phyloP scores from a whole-genome alignment of 352 stramenopile genomes.

The Phytopythium cucurbitacearum region DNA sequence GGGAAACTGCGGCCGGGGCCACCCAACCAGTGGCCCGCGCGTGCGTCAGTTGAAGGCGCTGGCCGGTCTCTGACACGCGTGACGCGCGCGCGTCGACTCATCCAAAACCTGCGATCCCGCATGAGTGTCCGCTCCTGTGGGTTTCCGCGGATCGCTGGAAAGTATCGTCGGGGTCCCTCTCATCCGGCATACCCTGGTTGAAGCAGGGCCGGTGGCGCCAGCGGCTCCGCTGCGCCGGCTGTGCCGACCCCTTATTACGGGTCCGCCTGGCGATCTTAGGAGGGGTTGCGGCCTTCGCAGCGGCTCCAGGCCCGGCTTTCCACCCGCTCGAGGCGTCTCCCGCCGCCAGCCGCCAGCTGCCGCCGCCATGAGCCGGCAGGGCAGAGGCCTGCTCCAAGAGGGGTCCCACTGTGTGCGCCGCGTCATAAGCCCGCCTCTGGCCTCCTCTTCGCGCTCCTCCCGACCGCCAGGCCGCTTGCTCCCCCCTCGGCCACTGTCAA shows the following conservation, averaged over 20 bases:
- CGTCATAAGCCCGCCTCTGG: conserved; percentile 1
- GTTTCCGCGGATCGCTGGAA: too few relatives aligned
- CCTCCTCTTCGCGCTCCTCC: neutral
- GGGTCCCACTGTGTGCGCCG: neutral
- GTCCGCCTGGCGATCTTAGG: too few relatives aligned
- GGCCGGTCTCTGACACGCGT: conserved; percentile 1
- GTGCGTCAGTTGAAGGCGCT: conserved; percentile 5
- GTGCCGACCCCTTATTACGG: too few relatives aligned
- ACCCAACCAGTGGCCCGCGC: neutral
- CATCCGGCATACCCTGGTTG: too few relatives aligned
- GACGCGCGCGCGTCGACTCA: too few relatives aligned
- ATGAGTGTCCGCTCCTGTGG: too few relatives aligned
- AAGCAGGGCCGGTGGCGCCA: too few relatives aligned
- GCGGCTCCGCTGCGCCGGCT: too few relatives aligned
- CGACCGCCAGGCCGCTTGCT: neutral
- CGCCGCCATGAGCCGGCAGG: neutral
- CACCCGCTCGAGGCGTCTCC: neutral
- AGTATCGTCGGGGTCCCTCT: too few relatives aligned
- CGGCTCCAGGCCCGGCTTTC: neutral
- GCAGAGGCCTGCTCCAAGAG: neutral
- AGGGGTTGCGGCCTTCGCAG: neutral
- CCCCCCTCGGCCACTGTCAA: neutral
- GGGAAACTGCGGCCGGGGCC: conserved; percentile 1
- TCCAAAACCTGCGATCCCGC: too few relatives aligned
- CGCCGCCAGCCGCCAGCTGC: neutral